Evolutionary conservation across 768 basidiomycete genomes (phyloP).

Genomic region (Agrocybe praecox): DNA sequence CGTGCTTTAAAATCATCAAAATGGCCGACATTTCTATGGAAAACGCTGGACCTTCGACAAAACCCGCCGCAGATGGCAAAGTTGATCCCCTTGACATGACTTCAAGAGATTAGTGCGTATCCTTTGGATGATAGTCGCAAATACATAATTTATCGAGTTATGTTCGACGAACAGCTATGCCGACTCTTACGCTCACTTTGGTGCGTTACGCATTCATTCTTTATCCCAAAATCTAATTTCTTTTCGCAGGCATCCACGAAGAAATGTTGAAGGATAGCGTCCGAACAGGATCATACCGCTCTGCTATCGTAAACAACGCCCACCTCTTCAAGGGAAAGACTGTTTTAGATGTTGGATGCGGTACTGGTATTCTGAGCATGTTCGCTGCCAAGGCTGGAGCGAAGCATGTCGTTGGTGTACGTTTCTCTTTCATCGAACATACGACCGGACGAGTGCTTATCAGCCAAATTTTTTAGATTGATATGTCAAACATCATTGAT

Average conservation of each 20-base stretch:
- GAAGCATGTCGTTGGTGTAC: slow-evolving; percentile 88
- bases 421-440: slow-evolving; percentile 23
- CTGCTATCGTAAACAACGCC: slow-evolving; percentile 91
- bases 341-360: slow-evolving; percentile 97
- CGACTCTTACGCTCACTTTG: slow-evolving; percentile 95
- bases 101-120: slow-evolving; percentile 82
- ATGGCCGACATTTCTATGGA: slow-evolving; percentile 23
- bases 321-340: slow-evolving; percentile 97
- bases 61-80: slow-evolving; percentile 18
- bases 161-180: slow-evolving; percentile 69
- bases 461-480: slow-evolving; percentile 61
- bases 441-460: slow-evolving; percentile 5
- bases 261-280: slow-evolving; percentile 99
- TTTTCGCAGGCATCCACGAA: slow-evolving; percentile 89
- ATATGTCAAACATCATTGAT: slow-evolving; percentile 99
- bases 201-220: slow-evolving; percentile 41
- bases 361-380: slow-evolving; percentile 98
- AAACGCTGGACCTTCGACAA: slow-evolving; percentile 29
- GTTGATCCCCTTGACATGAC: slow-evolving; percentile 61
- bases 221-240: neutral
- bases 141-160: slow-evolving; percentile 24
- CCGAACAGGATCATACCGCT: slow-evolving; percentile 92
- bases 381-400: slow-evolving; percentile 97
- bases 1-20: slow-evolving; percentile 4
- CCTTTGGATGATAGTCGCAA: slow-evolving; percentile 30